A percentile compares a stretch with the other conserved stretches of the same genome.
phyloP scores from a whole-genome alignment of 495 filamentous ascomycete genomes.

The Melanomma pulvis-pyrius region DNA sequence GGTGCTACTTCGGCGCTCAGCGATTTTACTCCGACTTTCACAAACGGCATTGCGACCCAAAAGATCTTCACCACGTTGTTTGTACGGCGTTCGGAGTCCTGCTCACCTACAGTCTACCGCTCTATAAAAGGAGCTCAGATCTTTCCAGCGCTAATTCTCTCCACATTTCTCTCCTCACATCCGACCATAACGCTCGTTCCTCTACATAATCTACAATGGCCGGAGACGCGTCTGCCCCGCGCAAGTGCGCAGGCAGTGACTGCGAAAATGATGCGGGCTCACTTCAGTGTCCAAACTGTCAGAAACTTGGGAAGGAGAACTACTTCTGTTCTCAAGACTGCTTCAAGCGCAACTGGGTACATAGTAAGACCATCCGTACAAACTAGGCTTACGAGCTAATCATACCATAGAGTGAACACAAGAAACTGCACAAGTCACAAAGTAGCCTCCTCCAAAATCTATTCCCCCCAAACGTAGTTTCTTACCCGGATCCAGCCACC shows the following conservation, averaged over 20 bases:
- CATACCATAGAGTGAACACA: conserved; percentile 73
- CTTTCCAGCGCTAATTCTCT: not conserved
- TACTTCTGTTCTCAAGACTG: conserved; percentile 98
- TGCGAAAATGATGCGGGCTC: conserved; percentile 81
- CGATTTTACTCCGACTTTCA: conserved; percentile 7
- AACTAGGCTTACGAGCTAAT: conserved; percentile 24
- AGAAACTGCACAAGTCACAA: conserved; percentile 77
- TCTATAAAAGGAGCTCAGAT: not conserved
- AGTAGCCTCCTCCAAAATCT: conserved; percentile 75
- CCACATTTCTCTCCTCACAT: not conserved
- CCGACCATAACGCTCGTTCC: not conserved
- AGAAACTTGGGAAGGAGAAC: conserved; percentile 86
- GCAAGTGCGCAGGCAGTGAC: conserved; percentile 77
- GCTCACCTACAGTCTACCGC: not conserved
- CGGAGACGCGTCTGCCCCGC: conserved; percentile 37
- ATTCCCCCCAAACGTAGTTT: conserved; percentile 72
- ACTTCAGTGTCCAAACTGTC: conserved; percentile 91
- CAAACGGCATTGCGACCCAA: conserved; percentile 6
- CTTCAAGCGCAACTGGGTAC: conserved; percentile 98
- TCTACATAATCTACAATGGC: conserved; percentile 13
- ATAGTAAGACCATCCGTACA: conserved; percentile 34
- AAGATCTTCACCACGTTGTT: conserved; percentile 4
- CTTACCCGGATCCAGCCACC: conserved; percentile 87
- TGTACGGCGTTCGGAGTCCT: conserved; percentile 19
- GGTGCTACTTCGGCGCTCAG: not conserved